Percentiles rank a stretch among this genome's conserved stretches.
Evolutionary conservation across 768 basidiomycete genomes (phyloP).

Genomic region (Pisolithus microcarpus): DNA sequence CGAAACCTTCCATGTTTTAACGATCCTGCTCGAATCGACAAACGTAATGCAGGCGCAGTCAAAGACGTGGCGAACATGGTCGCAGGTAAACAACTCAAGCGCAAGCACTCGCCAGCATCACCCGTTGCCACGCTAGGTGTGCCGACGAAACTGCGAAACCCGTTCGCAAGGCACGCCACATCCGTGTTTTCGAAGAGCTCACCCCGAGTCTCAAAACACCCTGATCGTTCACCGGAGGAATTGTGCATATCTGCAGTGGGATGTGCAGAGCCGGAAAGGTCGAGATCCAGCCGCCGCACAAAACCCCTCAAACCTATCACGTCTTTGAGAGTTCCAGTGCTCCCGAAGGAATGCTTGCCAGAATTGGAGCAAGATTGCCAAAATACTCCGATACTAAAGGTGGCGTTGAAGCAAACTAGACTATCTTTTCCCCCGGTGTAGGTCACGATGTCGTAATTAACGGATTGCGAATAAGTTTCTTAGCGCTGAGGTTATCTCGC

Average conservation of each 20-base stretch:
- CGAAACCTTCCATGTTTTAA: conserved; percentile 1
- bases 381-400: conserved; percentile 3
- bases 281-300: neutral
- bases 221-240: neutral
- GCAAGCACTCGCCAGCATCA: conserved; percentile 16
- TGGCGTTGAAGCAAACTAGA: conserved; percentile 13
- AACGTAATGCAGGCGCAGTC: conserved; percentile 15
- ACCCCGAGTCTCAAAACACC: neutral
- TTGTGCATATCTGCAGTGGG: neutral
- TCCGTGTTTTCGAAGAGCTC: conserved; percentile 16
- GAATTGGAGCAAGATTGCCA: neutral
- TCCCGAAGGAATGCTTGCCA: conserved; percentile 20
- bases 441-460: neutral
- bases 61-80: conserved; percentile 15
- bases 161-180: conserved; percentile 11
- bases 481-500: too few species aligned
- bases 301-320: conserved; percentile 27
- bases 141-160: conserved; percentile 13
- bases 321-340: conserved; percentile 20
- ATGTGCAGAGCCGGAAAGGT: neutral
- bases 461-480: too few species aligned
- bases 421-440: conserved; percentile 6
- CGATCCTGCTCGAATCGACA: conserved; percentile 14
- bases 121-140: neutral
- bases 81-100: conserved; percentile 15